Evolutionary conservation across 2,329 filamentous ascomycete species (phyloP), one percentile per base, ranked within the genome.

Genomic region (Phyllosticta citriasiana): DNA sequence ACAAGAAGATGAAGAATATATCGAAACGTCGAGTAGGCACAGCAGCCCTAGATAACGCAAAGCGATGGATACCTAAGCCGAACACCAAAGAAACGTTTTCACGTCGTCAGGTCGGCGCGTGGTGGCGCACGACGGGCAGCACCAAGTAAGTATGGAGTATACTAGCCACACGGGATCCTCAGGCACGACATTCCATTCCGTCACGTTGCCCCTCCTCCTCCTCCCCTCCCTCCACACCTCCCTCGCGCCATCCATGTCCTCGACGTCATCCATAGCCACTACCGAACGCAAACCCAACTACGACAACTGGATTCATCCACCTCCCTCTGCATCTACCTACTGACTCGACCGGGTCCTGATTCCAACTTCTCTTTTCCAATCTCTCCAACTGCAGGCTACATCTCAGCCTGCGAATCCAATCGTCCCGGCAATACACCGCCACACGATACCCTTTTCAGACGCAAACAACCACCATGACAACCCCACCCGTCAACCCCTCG

Each of bases 401-500:
- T 27, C 26, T 8, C 19, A 22, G 19, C 19, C 19, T 22, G 19
- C 19, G 19, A 22, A 22, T 22, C 19, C 19, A 22, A 22, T 22
- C 19, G 19, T 22, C 19, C 19, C 19, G 19, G 19, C 19, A 22
- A 22, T 22, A 22, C 19, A 22, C 19, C 19, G 19, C 19, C 19
- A 22, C 19, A 22, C 19, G 2, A 22, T 27, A 4, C 4, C 26
- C 26, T 27, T 8, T 27, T 27, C 26, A 27, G 7, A 5, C 7
- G 4, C 26, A 27, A 8, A 1, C 4, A 12, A 5, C 40, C 40
- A 5, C 59, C 19, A 62, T 62, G 60, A 25, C 55, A 6, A 30
- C 27, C 9, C 27, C 27, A 2, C 24, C 55, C 27, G 27, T 54
- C 27, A 60, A 59, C 56, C 16, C 74, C 72, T 69, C 57, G 65